Evolutionary conservation across 306 rosid genomes (phyloP).

Genomic region (Benincasa hispida): DNA sequence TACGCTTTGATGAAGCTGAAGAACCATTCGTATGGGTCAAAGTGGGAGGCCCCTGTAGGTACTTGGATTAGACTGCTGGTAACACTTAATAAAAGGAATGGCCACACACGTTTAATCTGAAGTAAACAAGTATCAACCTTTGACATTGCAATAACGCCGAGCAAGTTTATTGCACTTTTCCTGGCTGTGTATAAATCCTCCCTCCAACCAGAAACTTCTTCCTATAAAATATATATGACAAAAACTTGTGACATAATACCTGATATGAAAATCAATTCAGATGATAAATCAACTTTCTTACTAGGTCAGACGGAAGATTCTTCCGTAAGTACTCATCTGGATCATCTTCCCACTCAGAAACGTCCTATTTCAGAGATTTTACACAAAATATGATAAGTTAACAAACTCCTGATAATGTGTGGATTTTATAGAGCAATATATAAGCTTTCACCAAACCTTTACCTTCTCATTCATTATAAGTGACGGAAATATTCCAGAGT

Average conservation of each 20-base stretch:
- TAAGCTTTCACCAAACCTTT: conserved; percentile 11
- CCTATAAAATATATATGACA: conserved; percentile 27
- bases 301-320: conserved; percentile 89
- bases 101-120: conserved; percentile 4
- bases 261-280: background rate
- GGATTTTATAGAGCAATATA: background rate
- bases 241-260: background rate
- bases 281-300: conserved; percentile 20
- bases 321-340: conserved; percentile 73
- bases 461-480: conserved; percentile 78
- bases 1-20: conserved; percentile 57
- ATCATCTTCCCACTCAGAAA: conserved; percentile 87
- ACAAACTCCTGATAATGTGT: background rate
- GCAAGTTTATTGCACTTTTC: conserved; percentile 75
- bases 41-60: conserved; percentile 57
- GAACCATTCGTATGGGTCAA: conserved; percentile 22
- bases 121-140: conserved; percentile 36
- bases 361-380: conserved; percentile 40
- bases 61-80: conserved; percentile 3
- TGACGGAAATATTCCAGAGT: conserved; percentile 72
- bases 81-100: conserved; percentile 6
- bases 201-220: conserved; percentile 80
- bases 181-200: conserved; percentile 85
- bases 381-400: conserved; percentile 7
- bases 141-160: conserved; percentile 74